phyloP scores from a whole-genome alignment of 148 eudicot genomes.

The Cornus controversa region DNA sequence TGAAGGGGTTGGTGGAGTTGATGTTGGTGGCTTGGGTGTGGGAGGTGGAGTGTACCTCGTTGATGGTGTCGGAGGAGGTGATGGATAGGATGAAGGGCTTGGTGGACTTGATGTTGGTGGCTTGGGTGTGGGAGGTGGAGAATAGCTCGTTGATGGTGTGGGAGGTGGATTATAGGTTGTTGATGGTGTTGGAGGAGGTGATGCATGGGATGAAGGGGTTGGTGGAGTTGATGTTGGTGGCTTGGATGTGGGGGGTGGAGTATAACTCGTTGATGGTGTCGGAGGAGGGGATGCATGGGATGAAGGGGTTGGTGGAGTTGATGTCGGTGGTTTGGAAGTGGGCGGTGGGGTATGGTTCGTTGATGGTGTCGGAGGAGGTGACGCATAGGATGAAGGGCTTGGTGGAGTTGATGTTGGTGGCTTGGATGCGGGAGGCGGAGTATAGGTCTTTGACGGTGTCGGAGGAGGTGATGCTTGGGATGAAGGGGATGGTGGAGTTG shows the following conservation, averaged over 20 bases:
- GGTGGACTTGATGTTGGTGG: conserved; percentile 14
- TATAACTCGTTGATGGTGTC: too few species aligned
- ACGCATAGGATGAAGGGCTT: background rate
- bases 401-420: background rate
- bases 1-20: too few species aligned
- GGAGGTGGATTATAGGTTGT: background rate
- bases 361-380: background rate
- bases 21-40: background rate
- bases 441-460: too few species aligned
- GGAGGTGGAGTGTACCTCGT: background rate
- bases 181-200: background rate
- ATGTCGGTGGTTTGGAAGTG: background rate
- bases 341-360: background rate
- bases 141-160: too few species aligned
- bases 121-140: conserved; percentile 5
- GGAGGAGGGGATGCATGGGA: background rate
- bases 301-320: background rate
- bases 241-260: background rate
- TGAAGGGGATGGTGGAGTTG: too few species aligned
- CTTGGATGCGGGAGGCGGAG: too few species aligned
- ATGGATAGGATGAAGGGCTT: background rate
- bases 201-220: background rate
- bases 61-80: conserved; percentile 7
- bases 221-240: conserved; percentile 12
- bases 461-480: too few species aligned